Base-by-base conservation (phyloP, 805 yeast genomes). In the Zygoascus flipseniorum region DNA sequence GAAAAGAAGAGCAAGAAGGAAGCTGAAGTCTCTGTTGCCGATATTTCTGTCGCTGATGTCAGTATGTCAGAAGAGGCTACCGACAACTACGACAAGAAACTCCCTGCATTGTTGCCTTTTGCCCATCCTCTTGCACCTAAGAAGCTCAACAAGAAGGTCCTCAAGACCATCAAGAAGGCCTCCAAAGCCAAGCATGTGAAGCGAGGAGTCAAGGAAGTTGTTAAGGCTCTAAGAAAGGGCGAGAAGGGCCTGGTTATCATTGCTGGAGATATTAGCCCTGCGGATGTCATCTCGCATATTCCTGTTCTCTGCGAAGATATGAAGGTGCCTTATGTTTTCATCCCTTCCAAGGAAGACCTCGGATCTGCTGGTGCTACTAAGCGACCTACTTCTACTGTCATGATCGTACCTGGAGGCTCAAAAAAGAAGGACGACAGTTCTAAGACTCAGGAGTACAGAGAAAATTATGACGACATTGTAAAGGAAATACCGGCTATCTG, bases 301-400 rank as follows among this genome's bases (percentile, higher is more conserved):
- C 99, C 99, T 53, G 97, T 95, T 48, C 79, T 93, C 58, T 93
- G 99, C 75, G 99, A 93, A 75, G 99, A 93, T 69, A 76, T 80
- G 59, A 74, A 86, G 48, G 97, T 93, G 49, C 97, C 98, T 65
- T 95, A 76, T 68, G 79, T 92, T 43, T 93, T 93, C 72, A 81
- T 93, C 58, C 99, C 99, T 65, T 89, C 97, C 50, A 93, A 93
- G 74, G 97, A 93, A 76, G 98, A 93, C 69, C 80, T 93, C 61
- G 99, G 99, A 37, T 86, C 96, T 58, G 99, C 99, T 26, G 98
- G 98, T 68, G 96, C 97, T 57, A 93, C 99, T 54, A 93, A 93
- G 78, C 86, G 99, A 78, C 98, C 99, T 62, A 93, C 99, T 41
- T 89, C 97, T 41, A 90, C 96, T 70, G 96, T 93, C 31, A 88